Conservation (phyloP, 2,329 filamentous ascomycete species). For the Monascus ruber region DNA sequence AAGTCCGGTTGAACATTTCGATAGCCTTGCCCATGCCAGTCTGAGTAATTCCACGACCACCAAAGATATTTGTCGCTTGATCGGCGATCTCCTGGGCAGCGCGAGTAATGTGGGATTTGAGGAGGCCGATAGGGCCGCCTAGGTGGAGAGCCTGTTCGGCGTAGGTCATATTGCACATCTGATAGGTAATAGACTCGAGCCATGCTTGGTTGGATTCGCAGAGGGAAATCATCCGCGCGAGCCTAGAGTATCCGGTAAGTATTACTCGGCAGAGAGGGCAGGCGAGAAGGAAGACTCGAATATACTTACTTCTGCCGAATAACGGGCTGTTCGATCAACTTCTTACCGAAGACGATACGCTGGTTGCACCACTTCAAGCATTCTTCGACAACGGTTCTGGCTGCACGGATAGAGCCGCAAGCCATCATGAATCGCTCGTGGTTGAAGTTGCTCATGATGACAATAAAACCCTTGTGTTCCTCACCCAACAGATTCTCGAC, state of each 20-base stretch:
- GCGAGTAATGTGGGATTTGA: conserved; percentile 69
- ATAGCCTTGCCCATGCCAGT: conserved; percentile 72
- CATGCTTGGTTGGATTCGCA: conserved; percentile 75
- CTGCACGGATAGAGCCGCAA: conserved; percentile 53
- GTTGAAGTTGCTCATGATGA: conserved; percentile 82
- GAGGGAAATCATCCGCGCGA: conserved; percentile 77
- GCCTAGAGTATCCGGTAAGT: conserved; percentile 28
- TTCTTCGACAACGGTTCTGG: conserved; percentile 63
- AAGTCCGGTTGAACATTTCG: conserved; percentile 73
- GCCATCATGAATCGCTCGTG: conserved; percentile 73
- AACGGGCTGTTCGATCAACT: conserved; percentile 69
- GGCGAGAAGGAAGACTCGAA: neutral
- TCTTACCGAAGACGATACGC: conserved; percentile 71
- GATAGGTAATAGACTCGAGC: conserved; percentile 74
- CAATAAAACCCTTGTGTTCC: conserved; percentile 76
- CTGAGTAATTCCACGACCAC: conserved; percentile 68
- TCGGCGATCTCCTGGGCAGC: conserved; percentile 75
- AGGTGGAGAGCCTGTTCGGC: conserved; percentile 62
- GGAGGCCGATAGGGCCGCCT: conserved; percentile 67
- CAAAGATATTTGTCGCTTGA: conserved; percentile 75
- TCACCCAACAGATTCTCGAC: conserved; percentile 65
- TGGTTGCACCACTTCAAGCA: conserved; percentile 84
- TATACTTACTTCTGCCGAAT: conserved; percentile 59
- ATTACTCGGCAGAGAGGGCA: conserved; percentile 2
- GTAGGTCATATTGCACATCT: conserved; percentile 81